Base-by-base conservation (phyloP, 352 stramenopile species). In the Elongisporangium prolatum region DNA sequence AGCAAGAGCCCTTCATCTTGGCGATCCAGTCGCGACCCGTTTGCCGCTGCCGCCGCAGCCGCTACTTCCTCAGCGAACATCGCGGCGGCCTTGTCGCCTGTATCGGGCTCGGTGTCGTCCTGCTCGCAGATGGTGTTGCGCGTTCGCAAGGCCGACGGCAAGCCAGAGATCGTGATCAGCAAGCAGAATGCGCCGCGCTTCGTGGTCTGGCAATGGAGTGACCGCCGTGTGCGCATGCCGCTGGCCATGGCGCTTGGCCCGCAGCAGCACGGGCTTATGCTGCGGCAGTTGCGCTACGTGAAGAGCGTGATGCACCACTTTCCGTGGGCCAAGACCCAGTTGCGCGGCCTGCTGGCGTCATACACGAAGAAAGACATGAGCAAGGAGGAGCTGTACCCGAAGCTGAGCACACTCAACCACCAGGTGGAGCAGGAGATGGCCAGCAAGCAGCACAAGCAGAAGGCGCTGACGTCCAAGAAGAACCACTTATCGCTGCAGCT, bases 251-350 rank as follows among this genome's bases (percentile, higher is more conserved):
- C 76, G 50, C 70, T 93, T 25, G 84, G 84, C 0, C 81, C 84
- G 38, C 72, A 87, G 8, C 84, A 93, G 60, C 84, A 93, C 50
- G 72, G 76, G 6, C 72, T 93, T 51, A 93, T 93, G 84, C 48
- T 93, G n/a, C 68, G 73, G 2, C 84, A 93, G 51, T 57, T 93
- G 20, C 81, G 84, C n/a, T 93, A 88, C 63, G 74, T 93, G 44
- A 91, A 91, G 65, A 77, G 72, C 8, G 80, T 89, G 50, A 93
- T 91, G 84, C 78, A 91, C 54, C 77, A 93, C 20, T 67, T 91
- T n/a, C 81, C 84, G 37, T 93, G 84, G 84, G 84, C 81, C 1
- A 93, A 93, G 61, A 65, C 77, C 4, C 79, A 88, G 37, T 55
- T 93, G 11, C 80, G 80, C 16, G 67, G 82, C 14, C 57, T 93